Conservation (phyloP, 2,329 filamentous ascomycete species). For the Graphilbum sp. region DNA sequence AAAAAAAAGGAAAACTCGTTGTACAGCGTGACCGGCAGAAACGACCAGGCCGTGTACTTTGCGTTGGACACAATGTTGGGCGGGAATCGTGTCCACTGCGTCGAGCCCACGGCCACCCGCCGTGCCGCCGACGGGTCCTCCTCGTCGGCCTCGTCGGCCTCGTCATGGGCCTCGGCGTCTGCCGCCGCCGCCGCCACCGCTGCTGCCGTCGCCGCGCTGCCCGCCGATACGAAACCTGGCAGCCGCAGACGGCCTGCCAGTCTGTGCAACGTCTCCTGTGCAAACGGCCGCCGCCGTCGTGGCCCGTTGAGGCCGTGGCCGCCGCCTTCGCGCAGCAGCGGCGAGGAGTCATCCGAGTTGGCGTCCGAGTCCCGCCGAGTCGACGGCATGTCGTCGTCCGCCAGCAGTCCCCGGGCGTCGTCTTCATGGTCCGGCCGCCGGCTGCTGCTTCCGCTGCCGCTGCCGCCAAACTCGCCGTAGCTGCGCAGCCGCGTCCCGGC, state of each 20-base stretch:
- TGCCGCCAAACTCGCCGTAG: slow-evolving; percentile 44
- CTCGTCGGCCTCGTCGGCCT: slow-evolving; percentile 31
- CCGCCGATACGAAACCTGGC: slow-evolving; percentile 47
- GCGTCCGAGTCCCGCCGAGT: slow-evolving; percentile 40
- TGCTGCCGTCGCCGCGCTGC: slow-evolving; percentile 9
- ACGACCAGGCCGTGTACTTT: slow-evolving; percentile 91
- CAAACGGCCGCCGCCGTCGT: slow-evolving; percentile 20
- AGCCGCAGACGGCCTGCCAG: slow-evolving; percentile 39
- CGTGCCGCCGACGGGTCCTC: slow-evolving; percentile 49
- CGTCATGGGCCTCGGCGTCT: slow-evolving; percentile 8
- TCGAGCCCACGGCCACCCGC: slow-evolving; percentile 45
- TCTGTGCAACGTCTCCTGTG: slow-evolving; percentile 24
- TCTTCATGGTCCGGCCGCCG: slow-evolving; percentile 37
- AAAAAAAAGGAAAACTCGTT: slow-evolving; percentile 99
- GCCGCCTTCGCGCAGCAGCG: slow-evolving; percentile 34
- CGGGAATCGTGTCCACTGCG: slow-evolving; percentile 62
- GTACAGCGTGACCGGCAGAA: slow-evolving; percentile 85
- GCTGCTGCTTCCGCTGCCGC: slow-evolving; percentile 28
- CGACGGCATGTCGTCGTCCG: slow-evolving; percentile 21
- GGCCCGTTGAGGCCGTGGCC: slow-evolving; percentile 4
- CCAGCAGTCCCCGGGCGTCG: slow-evolving; percentile 17
- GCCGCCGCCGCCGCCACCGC: slow-evolving; percentile 10
- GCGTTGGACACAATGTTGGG: slow-evolving; percentile 89
- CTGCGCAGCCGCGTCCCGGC: slow-evolving; percentile 35
- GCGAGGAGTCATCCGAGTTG: slow-evolving; percentile 58